Conservation (phyloP, 1,139 yeast genomes). For the Groenewaldozyma auringiensis region DNA sequence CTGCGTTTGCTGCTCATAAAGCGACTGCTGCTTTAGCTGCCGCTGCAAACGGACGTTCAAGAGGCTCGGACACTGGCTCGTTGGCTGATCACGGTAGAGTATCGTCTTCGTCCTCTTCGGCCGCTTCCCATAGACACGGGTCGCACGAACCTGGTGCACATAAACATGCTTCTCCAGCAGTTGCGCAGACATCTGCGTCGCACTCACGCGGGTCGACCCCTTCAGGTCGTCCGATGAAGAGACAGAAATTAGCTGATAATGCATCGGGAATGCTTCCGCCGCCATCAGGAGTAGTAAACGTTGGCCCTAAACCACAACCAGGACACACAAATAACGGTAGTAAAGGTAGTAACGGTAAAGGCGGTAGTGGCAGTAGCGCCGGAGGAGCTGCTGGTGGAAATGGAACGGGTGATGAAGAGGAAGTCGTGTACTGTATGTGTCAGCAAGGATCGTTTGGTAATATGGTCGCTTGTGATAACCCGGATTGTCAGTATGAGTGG, state of each 20-base stretch:
- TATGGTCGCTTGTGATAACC: conserved; percentile 88
- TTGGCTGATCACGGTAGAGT: conserved; percentile 1
- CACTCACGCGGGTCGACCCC: conserved; percentile 5
- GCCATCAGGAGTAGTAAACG: background rate
- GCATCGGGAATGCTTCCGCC: conserved; percentile 2
- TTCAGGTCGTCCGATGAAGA: conserved; percentile 4
- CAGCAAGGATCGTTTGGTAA: conserved; percentile 81
- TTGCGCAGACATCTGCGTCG: background rate
- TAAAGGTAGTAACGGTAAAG: conserved; percentile 38
- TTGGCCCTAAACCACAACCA: background rate
- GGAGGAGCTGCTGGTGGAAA: conserved; percentile 18
- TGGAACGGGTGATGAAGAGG: conserved; percentile 56
- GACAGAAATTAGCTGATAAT: conserved; percentile 3
- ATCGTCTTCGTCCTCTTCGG: background rate
- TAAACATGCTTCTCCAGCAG: background rate
- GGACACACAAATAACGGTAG: conserved; percentile 28
- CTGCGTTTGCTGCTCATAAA: background rate
- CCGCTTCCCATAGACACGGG: background rate
- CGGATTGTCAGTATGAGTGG: conserved; percentile 79
- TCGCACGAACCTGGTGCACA: background rate
- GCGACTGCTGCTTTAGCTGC: background rate
- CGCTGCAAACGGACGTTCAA: background rate
- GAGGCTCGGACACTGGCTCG: conserved; percentile 4
- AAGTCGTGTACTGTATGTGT: conserved; percentile 68
- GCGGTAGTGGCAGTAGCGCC: background rate